A percentile compares a stretch with the other conserved stretches of the same genome.
Evolutionary conservation across 2,329 filamentous ascomycete species (phyloP).

Genomic region (Calonectria pseudoreteaudii): DNA sequence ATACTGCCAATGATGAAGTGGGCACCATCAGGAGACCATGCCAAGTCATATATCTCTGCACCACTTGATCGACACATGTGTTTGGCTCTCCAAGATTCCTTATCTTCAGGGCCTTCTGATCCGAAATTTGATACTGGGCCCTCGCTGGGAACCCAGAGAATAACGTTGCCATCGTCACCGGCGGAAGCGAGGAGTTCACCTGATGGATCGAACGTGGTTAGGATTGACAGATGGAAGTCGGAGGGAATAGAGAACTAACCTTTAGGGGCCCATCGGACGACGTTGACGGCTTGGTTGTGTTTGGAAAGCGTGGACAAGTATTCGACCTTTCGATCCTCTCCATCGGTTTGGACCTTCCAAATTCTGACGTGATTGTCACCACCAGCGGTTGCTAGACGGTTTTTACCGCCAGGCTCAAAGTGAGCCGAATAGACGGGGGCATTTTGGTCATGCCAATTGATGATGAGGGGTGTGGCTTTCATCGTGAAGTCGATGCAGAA

Average conservation of each 20-base stretch:
- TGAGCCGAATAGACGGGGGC: slow-evolving; percentile 97
- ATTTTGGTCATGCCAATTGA: slow-evolving; percentile 99
- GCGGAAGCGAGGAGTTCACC: slow-evolving; percentile 94
- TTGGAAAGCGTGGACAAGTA: slow-evolving; percentile 93
- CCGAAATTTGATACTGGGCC: slow-evolving; percentile 77
- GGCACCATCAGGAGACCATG: slow-evolving; percentile 96
- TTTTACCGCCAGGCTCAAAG: slow-evolving; percentile 93
- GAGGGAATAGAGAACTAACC: slow-evolving; percentile 64
- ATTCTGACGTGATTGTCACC: slow-evolving; percentile 97
- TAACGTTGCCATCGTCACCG: slow-evolving; percentile 96
- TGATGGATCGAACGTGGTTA: slow-evolving; percentile 51
- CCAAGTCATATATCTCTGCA: slow-evolving; percentile 96
- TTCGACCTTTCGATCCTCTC: slow-evolving; percentile 88
- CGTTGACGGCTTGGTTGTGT: slow-evolving; percentile 97
- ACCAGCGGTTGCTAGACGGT: slow-evolving; percentile 90
- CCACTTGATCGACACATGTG: slow-evolving; percentile 97
- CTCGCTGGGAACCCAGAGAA: slow-evolving; percentile 94
- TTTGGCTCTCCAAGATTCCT: slow-evolving; percentile 96
- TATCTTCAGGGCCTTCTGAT: slow-evolving; percentile 89
- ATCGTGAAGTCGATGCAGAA: slow-evolving; percentile 65
- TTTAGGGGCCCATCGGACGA: slow-evolving; percentile 94
- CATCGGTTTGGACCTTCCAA: slow-evolving; percentile 89
- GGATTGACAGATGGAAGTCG: slow-evolving; percentile 22
- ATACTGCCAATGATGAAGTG: slow-evolving; percentile 99
- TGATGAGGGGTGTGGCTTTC: slow-evolving; percentile 96